phyloP scores from a whole-genome alignment of 495 filamentous ascomycete genomes.

The Aspergillus incahuasiensis region DNA sequence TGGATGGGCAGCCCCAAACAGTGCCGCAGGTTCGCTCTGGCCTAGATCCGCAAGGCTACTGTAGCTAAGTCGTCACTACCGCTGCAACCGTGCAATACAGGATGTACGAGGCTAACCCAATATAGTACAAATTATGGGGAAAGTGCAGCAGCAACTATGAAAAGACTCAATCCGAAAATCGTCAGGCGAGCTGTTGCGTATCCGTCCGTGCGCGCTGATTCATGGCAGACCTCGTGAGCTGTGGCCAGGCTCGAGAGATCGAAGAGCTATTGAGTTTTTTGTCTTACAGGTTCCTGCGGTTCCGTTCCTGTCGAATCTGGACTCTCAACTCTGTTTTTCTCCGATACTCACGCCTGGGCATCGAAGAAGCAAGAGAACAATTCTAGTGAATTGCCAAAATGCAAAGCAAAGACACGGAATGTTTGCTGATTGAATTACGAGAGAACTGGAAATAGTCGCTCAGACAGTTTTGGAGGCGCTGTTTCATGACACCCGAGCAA shows the following conservation, averaged over 20 bases:
- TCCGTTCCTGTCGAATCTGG: conserved; percentile 24
- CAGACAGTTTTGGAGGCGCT: conserved; percentile 6
- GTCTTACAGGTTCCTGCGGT: conserved; percentile 26
- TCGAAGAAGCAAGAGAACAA: conserved; percentile 1
- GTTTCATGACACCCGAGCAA: conserved; percentile 14
- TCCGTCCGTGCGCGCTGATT: conserved; percentile 23
- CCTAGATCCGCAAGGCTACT: conserved; percentile 18
- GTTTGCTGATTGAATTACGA: conserved; percentile 10
- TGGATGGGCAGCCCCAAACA: conserved; percentile 16
- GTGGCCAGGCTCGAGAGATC: conserved; percentile 8
- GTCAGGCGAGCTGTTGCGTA: conserved; percentile 24
- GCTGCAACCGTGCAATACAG: conserved; percentile 15
- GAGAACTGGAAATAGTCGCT: conserved; percentile 17
- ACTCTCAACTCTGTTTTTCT: conserved; percentile 16
- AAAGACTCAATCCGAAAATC: conserved; percentile 9
- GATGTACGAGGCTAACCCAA: conserved; percentile 15
- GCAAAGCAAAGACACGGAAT: not conserved
- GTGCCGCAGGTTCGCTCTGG: conserved; percentile 18
- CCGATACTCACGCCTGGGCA: conserved; percentile 10
- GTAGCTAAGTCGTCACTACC: conserved; percentile 17
- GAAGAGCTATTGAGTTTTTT: conserved; percentile 10
- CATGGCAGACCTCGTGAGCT: conserved; percentile 25
- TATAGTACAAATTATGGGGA: conserved; percentile 13
- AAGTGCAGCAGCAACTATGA: conserved; percentile 13
- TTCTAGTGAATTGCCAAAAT: not conserved